A percentile compares a stretch with the other conserved stretches of the same genome.
Conservation (phyloP, 2,329 filamentous ascomycete species). For the Leptoxyphium fumago region DNA sequence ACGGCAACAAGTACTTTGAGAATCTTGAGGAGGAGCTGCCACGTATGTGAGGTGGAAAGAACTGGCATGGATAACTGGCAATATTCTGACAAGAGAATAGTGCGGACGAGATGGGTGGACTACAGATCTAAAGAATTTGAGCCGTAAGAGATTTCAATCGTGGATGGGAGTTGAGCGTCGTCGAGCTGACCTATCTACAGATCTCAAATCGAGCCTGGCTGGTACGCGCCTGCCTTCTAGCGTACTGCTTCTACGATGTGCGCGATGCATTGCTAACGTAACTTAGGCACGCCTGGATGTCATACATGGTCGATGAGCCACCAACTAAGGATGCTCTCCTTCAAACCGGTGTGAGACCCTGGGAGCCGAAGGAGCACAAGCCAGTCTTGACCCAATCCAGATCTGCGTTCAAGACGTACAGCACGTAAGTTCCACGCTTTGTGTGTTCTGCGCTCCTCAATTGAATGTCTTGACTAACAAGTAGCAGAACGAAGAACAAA, state of each 20-base stretch:
- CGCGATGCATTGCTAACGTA: constrained; percentile 1
- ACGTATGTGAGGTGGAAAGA: constrained; percentile 38
- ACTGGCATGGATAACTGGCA: neutral
- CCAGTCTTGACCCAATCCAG: constrained; percentile 63
- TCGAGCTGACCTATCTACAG: constrained; percentile 32
- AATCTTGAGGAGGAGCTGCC: constrained; percentile 83
- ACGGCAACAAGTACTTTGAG: constrained; percentile 96
- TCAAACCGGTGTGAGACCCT: constrained; percentile 50
- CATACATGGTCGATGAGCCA: constrained; percentile 79
- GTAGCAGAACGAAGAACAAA: constrained; percentile 33
- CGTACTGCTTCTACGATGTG: neutral
- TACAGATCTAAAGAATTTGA: constrained; percentile 82
- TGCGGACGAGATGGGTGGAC: constrained; percentile 94
- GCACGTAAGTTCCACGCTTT: constrained; percentile 56
- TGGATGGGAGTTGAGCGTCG: neutral
- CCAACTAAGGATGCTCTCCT: constrained; percentile 63
- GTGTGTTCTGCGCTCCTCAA: constrained; percentile 5
- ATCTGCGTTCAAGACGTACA: constrained; percentile 84
- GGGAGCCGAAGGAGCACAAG: constrained; percentile 60
- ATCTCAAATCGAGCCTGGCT: constrained; percentile 82
- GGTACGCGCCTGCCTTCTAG: constrained; percentile 30
- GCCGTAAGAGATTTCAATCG: constrained; percentile 36
- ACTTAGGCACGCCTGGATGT: constrained; percentile 82
- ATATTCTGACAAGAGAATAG: constrained; percentile 28
- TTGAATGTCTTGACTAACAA: neutral